Conservation (phyloP, 176 grass and related monocot genomes). For the Bothriochloa decipiens region DNA sequence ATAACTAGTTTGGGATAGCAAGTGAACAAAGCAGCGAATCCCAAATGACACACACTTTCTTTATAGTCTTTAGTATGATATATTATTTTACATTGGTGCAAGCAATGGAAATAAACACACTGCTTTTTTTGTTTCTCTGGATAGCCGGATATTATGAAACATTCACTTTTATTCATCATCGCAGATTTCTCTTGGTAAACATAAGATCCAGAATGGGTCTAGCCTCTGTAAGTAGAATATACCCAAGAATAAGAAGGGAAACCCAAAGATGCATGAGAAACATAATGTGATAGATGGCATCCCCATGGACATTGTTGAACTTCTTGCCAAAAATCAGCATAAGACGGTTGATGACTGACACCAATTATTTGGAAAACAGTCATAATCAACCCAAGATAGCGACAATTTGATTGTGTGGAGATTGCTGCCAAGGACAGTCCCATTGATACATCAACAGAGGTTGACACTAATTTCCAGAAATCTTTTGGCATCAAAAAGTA, state of each 20-base stretch:
- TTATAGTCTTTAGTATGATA: background rate
- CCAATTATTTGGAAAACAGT: slow-evolving; percentile 27
- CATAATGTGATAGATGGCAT: slow-evolving; percentile 59
- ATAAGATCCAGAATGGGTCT: slow-evolving; percentile 34
- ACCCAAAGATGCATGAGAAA: slow-evolving; percentile 39
- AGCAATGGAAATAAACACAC: background rate
- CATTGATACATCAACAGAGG: slow-evolving; percentile 31
- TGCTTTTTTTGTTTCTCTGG: slow-evolving; percentile 3
- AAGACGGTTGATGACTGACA: slow-evolving; percentile 41
- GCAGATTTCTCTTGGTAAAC: slow-evolving; percentile 49
- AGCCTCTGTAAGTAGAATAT: slow-evolving; percentile 25
- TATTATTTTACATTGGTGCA: slow-evolving; percentile 5
- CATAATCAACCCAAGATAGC: background rate
- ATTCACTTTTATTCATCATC: slow-evolving; percentile 35
- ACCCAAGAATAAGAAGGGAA: slow-evolving; percentile 40
- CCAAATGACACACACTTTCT: background rate
- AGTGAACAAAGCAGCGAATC: background rate
- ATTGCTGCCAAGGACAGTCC: slow-evolving; percentile 24
- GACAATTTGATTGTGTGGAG: slow-evolving; percentile 43
- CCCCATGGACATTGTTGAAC: slow-evolving; percentile 92
- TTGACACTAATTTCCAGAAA: slow-evolving; percentile 39
- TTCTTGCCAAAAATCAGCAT: slow-evolving; percentile 66
- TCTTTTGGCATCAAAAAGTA: slow-evolving; percentile 27
- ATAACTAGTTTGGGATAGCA: background rate
- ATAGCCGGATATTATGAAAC: background rate